Evolutionary conservation across 805 yeast species (phyloP).

Genomic region (Candida gorgasii): DNA sequence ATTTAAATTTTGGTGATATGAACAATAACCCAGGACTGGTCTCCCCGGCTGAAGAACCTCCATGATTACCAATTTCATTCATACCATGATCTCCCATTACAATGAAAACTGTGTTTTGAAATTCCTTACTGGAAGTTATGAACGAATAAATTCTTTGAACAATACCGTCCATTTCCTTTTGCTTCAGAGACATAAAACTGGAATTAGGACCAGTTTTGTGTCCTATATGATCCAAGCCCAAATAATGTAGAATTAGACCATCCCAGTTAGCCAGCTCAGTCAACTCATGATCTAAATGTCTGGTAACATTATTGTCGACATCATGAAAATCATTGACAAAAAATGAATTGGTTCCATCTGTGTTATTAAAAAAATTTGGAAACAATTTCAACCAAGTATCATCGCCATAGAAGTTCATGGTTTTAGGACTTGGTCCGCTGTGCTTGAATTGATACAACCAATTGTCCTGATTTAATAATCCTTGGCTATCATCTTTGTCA

Average conservation of each 20-base stretch:
- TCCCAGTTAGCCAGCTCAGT: conserved; percentile 62
- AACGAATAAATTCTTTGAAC: conserved; percentile 50
- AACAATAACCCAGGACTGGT: conserved; percentile 82
- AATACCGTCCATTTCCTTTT: conserved; percentile 79
- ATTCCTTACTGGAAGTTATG: conserved; percentile 17
- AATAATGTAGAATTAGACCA: conserved; percentile 79
- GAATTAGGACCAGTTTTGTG: conserved; percentile 94
- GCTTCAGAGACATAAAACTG: conserved; percentile 77
- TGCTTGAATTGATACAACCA: conserved; percentile 73
- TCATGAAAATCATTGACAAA: conserved; percentile 94
- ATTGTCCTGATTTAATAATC: conserved; percentile 74
- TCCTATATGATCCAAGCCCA: conserved; percentile 96
- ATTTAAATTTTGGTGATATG: conserved; percentile 59
- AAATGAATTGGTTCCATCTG: conserved; percentile 90
- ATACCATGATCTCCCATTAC: conserved; percentile 94
- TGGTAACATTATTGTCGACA: conserved; percentile 89
- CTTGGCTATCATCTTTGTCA: conserved; percentile 71
- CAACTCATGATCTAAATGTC: conserved; percentile 72
- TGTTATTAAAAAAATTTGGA: conserved; percentile 51
- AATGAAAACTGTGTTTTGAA: conserved; percentile 58
- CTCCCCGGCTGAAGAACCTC: conserved; percentile 92
- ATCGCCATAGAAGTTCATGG: conserved; percentile 88
- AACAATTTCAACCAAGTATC: conserved; percentile 96
- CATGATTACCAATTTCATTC: conserved; percentile 95
- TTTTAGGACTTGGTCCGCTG: conserved; percentile 27